phyloP scores from a whole-genome alignment of 306 rosid species.

The Ormosia semicastrata region DNA sequence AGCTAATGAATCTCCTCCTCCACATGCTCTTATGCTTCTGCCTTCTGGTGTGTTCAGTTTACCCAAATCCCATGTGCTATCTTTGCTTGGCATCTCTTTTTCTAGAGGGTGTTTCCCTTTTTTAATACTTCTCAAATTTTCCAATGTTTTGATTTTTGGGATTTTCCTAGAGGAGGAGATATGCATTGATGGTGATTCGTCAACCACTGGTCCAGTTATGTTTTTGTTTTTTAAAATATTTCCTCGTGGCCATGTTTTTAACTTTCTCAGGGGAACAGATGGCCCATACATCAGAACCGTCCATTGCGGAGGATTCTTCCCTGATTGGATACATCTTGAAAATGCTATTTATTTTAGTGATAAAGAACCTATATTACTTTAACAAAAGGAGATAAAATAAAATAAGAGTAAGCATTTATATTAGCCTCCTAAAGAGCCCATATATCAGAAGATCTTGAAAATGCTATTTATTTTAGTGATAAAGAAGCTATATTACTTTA shows the following conservation, averaged over 20 bases:
- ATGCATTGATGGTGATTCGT: constrained; percentile 69
- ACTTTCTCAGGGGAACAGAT: constrained; percentile 16
- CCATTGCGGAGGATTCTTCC: constrained; percentile 44
- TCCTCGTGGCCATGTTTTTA: constrained; percentile 37
- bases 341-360: not conserved
- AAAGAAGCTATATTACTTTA: not conserved
- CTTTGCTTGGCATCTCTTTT: constrained; percentile 44
- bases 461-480: not conserved
- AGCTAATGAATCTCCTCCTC: constrained; percentile 51
- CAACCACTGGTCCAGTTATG: constrained; percentile 69
- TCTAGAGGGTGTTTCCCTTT: not conserved
- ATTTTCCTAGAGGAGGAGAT: constrained; percentile 42
- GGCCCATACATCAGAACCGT: constrained; percentile 48
- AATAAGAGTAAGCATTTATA: not conserved
- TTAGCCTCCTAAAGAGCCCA: not conserved
- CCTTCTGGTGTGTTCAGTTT: constrained; percentile 60
- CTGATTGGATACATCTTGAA: constrained; percentile 2
- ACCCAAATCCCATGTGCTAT: constrained; percentile 74
- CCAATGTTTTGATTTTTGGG: constrained; percentile 33
- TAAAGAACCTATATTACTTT: not conserved
- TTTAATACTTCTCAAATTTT: constrained; percentile 18
- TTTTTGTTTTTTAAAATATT: constrained; percentile 18
- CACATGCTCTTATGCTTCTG: constrained; percentile 72
- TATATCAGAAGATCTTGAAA: too few species aligned
- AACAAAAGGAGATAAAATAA: not conserved